These are phyloP conservation scores for Pseudozyma tsukubaensis DNA, from an alignment of 1,284 basidiomycete genomes.

Conservation along the genomic window DNA sequence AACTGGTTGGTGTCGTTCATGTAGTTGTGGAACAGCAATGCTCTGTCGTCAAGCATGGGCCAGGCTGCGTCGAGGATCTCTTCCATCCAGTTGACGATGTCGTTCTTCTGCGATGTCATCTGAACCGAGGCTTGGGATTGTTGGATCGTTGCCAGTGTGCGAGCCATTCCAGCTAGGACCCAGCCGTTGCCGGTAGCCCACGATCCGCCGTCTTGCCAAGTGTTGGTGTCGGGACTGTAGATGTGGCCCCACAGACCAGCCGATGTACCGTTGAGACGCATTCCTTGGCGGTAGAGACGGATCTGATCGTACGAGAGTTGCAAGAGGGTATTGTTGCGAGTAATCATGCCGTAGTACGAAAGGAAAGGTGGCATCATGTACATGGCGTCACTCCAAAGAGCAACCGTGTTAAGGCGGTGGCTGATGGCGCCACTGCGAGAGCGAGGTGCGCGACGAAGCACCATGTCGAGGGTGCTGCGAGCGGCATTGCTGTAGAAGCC, in stretches of 20 bases:
- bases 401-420: conserved; percentile 53
- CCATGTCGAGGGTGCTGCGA: conserved; percentile 77
- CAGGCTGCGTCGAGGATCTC: conserved; percentile 83
- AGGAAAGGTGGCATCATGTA: conserved; percentile 94
- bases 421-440: conserved; percentile 68
- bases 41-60: conserved; percentile 70
- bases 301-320: conserved; percentile 82
- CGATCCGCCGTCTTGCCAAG: conserved; percentile 70
- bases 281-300: conserved; percentile 76
- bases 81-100: conserved; percentile 77
- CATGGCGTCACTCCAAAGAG: conserved; percentile 70
- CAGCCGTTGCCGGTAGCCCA: conserved; percentile 83
- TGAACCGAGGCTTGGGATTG: conserved; percentile 73
- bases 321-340: conserved; percentile 77
- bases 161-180: conserved; percentile 85
- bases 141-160: conserved; percentile 81
- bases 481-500: conserved; percentile 76
- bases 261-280: conserved; percentile 73
- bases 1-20: conserved; percentile 55
- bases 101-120: conserved; percentile 74
- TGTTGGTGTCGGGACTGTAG: conserved; percentile 29
- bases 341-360: conserved; percentile 84
- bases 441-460: conserved; percentile 76
- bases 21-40: conserved; percentile 63
- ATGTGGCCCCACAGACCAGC: conserved; percentile 65